A percentile compares a stretch with the other conserved stretches of the same genome.
These are phyloP conservation scores for Otatea glauca DNA, from an alignment of 176 grass and related monocot species.

Conservation along the genomic window DNA sequence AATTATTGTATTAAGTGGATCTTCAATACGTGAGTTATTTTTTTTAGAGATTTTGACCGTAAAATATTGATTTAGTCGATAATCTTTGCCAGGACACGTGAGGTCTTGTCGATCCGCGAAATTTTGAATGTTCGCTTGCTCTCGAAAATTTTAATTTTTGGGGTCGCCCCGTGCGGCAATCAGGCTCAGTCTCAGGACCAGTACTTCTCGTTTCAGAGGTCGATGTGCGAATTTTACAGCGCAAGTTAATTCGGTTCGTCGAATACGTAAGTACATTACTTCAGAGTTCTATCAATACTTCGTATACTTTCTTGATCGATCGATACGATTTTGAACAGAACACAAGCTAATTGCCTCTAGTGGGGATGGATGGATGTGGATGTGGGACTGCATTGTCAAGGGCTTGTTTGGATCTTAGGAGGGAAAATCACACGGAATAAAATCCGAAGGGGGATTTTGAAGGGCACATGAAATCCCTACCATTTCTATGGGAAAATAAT, in stretches of 20 bases:
- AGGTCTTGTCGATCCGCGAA: background rate
- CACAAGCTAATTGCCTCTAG: background rate
- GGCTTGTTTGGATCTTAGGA: too few relatives aligned
- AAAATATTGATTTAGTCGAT: too few relatives aligned
- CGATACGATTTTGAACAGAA: background rate
- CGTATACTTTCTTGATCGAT: background rate
- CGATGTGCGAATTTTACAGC: background rate
- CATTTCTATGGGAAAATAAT: too few relatives aligned
- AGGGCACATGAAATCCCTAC: too few relatives aligned
- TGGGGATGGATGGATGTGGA: background rate
- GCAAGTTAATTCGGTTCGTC: background rate
- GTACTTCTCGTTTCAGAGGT: background rate
- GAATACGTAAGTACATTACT: background rate
- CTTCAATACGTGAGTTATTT: too few relatives aligned
- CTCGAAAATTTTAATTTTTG: background rate
- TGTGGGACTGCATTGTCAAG: background rate
- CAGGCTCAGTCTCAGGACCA: constrained; percentile 21
- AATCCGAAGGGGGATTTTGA: too few relatives aligned
- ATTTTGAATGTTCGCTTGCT: constrained; percentile 41
- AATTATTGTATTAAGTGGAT: too few relatives aligned
- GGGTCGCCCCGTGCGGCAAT: constrained; percentile 15
- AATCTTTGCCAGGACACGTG: constrained; percentile 30
- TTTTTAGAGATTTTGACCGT: too few relatives aligned
- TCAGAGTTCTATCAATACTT: background rate
- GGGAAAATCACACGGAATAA: too few relatives aligned